Evolutionary conservation across 2,329 filamentous ascomycete genomes (phyloP), one percentile per base, ranked within the genome.

Genomic region (Cercospora berteroae): DNA sequence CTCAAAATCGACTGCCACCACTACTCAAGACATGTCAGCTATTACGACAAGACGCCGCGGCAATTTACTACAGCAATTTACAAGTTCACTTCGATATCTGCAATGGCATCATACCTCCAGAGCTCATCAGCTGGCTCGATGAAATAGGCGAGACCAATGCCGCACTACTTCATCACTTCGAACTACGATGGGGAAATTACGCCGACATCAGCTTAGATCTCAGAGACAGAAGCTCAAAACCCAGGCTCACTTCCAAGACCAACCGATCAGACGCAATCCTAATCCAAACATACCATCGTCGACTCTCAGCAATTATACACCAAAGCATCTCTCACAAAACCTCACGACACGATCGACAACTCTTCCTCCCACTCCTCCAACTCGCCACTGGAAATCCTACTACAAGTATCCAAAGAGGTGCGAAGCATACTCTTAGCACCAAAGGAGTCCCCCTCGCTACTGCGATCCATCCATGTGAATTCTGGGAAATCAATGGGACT

Each of bases 51-150:
- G 70, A 72, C 59, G 67, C 69, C 2, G 27, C 39, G 5, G 61
- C 69, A n/a, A 16, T 57, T 20, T 72, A 70, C 58, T 72, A 66
- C 64, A 59, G 64, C 57, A 70, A 67, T n/a, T 25, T 72, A 29
- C 63, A 63, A 29, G 63, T 72, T 20, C 67, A 58, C 18, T 67
- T 68, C 57, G 67, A 69, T 20, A 36, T 72, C 5, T 42, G 50
- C 44, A 55, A 59, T 25, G 48, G 56, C 1, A 23, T 59, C 13
- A 33, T 36, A 10, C 55, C 65, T 1, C 16, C 36, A 7, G 52
- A 60, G 3, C 60, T 72, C 25, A 58, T 65, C 42, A 39, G 58
- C 27, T 72, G 69, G 67, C 61, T 72, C 4, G 36, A 68, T 5
- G 18, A 57, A 3, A 66, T 70, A 16, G 70, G 70, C 12, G 64